Base-by-base conservation (phyloP, 352 stramenopile species). In the Phytophthora pisi region DNA sequence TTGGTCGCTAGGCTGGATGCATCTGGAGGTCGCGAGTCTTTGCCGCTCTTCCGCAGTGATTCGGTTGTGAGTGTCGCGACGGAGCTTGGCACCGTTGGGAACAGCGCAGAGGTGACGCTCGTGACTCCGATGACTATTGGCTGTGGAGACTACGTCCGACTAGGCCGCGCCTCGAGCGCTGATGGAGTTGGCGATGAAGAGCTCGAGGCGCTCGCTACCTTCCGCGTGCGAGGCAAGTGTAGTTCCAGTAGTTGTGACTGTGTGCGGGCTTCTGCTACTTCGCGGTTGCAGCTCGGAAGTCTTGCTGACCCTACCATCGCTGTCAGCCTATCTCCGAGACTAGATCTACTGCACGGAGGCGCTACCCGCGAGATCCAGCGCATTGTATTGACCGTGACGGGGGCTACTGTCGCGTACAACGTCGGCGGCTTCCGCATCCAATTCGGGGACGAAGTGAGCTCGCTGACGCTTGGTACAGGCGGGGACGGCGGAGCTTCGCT, bases 401-500 rank as follows among this genome's bases (percentile, higher is more conserved):
- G 70, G 2, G 56, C 67, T 11, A 56, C 71, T 45, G 64, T 96
- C 3, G 57, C 42, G 0, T 79, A 84, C 26, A 87, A 90, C 6
- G 34, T 60, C 0, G 81, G 89, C n/a, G 95, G 95, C 4, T 99
- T 95, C 68, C 89, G 96, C 0, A 72, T 99, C 23, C 70, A 83
- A 24, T 98, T 98, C 51, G 93, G 91, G 6, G 81, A 89, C 18
- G 92, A 98, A 70, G 95, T 84, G 9, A 98, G 88, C 11, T 82
- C 91, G 2, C 82, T 79, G 7, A 96, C 94, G 8, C 76, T 92
- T 4, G 80, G 89, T 5, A 45, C 58, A 3, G 86, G 88, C 8
- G 86, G 88, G 30, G 81, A 96, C 42, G 79, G 80, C 16, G 86
- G 86, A 3, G 15, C 46, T 10, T 93, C 87, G 5, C 43, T 94